Conservation (phyloP, 345 rosid genomes). For the Odontarrhena argentea region DNA sequence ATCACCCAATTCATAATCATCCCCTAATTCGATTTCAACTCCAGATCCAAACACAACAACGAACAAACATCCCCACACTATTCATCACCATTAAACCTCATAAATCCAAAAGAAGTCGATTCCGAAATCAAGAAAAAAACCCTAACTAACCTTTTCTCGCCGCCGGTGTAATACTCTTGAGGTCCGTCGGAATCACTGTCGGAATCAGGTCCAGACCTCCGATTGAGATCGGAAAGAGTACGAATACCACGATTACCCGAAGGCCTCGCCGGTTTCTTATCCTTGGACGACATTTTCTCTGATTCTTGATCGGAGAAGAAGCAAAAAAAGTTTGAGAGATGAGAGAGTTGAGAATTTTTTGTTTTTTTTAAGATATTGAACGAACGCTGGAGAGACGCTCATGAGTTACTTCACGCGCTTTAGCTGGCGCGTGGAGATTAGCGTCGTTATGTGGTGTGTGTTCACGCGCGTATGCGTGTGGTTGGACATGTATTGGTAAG, state of each 20-base stretch:
- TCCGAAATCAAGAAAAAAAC: no score
- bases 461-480: no score
- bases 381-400: no score
- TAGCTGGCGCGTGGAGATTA: no score
- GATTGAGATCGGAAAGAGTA: conserved; percentile 90
- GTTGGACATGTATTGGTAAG: no score
- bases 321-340: neutral
- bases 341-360: neutral
- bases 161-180: conserved; percentile 94
- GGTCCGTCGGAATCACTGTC: conserved; percentile 87
- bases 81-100: neutral
- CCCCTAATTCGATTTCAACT: neutral
- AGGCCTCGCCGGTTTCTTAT: conserved; percentile 72
- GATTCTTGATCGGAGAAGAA: neutral
- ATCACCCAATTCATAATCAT: neutral
- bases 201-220: conserved; percentile 77
- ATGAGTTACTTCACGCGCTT: no score
- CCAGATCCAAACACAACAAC: conserved; percentile 31
- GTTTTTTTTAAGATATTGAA: no score
- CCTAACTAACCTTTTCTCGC: conserved; percentile 78
- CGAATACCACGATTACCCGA: conserved; percentile 70
- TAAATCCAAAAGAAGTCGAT: neutral
- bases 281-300: conserved; percentile 65
- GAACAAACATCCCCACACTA: neutral
- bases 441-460: no score